A percentile compares a stretch with the other conserved stretches of the same genome.
Conservation (phyloP, 768 basidiomycete genomes). For the Lentinula edodes region DNA sequence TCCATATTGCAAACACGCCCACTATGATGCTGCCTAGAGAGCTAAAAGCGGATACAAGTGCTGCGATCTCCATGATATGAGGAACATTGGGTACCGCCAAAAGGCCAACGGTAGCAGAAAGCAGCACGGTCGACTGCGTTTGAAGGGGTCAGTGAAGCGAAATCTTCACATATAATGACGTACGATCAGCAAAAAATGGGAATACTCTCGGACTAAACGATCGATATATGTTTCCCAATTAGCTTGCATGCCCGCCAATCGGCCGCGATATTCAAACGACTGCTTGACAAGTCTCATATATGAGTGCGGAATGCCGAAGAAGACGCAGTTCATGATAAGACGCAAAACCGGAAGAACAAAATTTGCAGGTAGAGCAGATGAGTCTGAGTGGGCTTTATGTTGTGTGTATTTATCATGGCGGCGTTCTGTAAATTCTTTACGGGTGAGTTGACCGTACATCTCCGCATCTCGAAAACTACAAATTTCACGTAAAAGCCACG, state of each 20-base stretch:
- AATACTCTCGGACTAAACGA: conserved; percentile 48
- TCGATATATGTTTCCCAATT: conserved; percentile 47
- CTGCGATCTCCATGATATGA: conserved; percentile 26
- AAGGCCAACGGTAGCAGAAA: conserved; percentile 49
- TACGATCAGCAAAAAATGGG: conserved; percentile 51
- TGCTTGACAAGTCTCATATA: conserved; percentile 44
- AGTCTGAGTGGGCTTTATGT: conserved; percentile 6
- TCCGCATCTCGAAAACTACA: conserved; percentile 45
- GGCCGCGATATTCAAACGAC: conserved; percentile 44
- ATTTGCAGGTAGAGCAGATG: conserved; percentile 16
- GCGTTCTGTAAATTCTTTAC: conserved; percentile 19
- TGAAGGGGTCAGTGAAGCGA: neutral
- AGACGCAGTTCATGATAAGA: conserved; percentile 35
- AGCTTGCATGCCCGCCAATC: conserved; percentile 39
- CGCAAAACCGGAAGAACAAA: conserved; percentile 24
- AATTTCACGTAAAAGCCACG: conserved; percentile 47
- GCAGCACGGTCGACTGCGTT: conserved; percentile 44
- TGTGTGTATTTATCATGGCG: conserved; percentile 13
- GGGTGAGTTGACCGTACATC: conserved; percentile 36
- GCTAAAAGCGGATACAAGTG: conserved; percentile 40
- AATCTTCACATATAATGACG: conserved; percentile 13
- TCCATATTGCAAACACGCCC: conserved; percentile 54
- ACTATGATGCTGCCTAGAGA: conserved; percentile 52
- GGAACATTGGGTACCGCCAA: conserved; percentile 38
- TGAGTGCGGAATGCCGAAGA: conserved; percentile 48